Evolutionary conservation across 108 stramenopile species (phyloP), one percentile per base, ranked within the genome.

Genomic region (Conticribra weissflogii): DNA sequence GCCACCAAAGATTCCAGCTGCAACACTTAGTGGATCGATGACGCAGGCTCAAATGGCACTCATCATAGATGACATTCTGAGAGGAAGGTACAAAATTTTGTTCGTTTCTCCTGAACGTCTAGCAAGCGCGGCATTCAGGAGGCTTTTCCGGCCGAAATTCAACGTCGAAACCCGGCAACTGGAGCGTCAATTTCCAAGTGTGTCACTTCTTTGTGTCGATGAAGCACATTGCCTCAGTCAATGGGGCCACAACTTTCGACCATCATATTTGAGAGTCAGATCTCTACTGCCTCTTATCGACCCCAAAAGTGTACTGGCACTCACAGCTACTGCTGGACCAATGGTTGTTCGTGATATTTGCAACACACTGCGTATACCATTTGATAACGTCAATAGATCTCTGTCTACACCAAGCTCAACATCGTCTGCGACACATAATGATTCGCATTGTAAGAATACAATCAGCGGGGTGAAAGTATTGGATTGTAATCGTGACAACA

Each of bases 231-330:
- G 82, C 46, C 69, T 85, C 32, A 86, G 88, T 52, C 88, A 97
- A 65, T 99, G 99, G 99, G 93, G 93, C 9, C 97, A 99, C 74
- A 97, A 99, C 83, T 99, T 99, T 74, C 82, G 99, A 14, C 97
- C 97, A 27, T 92, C 89, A 17, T 97, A 92, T 56, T 73, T 96
- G 49, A 81, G 94, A 46, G 74, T 97, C 15, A 68, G 83, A 62
- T 81, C 80, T 3, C 56, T 94, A 23, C 57, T 97, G 12, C 63
- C 83, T 9, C 31, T 84, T 2, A 83, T 96, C 62, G 59, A 88
- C 41, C 92, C 95, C 0, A 77, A 85, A 66, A 88, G 88, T 36
- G 67, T 97, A 3, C 54, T 98, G 29, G 96, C 97, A 16, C 82
- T 98, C 14, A 98, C 97, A 19, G 97, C 97, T 17, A 96, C 97